These are phyloP conservation scores for Trypanosoma theileri DNA, from an alignment of 208 protist genomes.

Conservation along the genomic window DNA sequence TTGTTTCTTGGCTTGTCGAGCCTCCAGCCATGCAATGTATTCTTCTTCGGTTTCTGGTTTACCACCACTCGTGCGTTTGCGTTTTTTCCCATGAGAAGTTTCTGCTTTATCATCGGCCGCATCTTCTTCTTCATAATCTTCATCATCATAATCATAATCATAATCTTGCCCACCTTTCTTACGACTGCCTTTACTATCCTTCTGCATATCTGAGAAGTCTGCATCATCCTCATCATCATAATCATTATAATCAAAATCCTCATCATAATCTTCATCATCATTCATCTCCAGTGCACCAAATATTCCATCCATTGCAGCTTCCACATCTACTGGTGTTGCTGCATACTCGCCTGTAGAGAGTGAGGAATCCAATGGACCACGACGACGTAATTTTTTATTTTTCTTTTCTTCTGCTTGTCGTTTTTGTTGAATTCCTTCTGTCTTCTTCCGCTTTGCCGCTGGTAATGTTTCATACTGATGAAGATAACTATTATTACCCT, in stretches of 20 bases:
- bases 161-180: no score
- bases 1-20: conserved; percentile 33
- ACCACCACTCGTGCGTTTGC: conserved; percentile 2
- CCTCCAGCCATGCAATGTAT: conserved; percentile 70
- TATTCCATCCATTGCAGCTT: conserved; percentile 67
- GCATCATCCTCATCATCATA: conserved; percentile 63
- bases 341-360: conserved; percentile 67
- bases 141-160: no score
- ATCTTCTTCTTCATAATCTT: conserved; percentile 25
- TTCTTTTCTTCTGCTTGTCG: conserved; percentile 3
- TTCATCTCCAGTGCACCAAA: conserved; percentile 79
- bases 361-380: conserved; percentile 65
- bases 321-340: conserved; percentile 54
- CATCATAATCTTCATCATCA: conserved; percentile 77
- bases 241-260: no score
- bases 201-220: neutral
- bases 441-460: neutral
- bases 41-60: conserved; percentile 70
- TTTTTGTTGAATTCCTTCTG: neutral
- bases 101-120: conserved; percentile 17
- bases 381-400: conserved; percentile 52
- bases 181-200: neutral
- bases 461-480: conserved; percentile 15
- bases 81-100: neutral
- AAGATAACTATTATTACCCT: neutral